Evolutionary conservation across 1,139 yeast genomes (phyloP).

Genomic region (Saccharomyces pastorianus): DNA sequence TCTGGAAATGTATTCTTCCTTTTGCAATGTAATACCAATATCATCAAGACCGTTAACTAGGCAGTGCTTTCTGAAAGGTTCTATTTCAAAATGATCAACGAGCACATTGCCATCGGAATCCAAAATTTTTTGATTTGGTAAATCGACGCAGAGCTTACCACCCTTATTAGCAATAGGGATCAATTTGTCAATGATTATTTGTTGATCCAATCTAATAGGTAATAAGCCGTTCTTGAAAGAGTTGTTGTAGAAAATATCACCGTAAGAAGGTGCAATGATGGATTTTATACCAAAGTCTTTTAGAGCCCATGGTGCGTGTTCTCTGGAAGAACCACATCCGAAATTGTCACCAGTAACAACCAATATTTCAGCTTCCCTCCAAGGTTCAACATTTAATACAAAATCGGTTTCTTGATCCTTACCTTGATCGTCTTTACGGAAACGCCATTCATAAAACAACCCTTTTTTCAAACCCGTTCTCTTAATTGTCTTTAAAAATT

Average conservation of each 20-base stretch:
- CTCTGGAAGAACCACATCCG: conserved; percentile 98
- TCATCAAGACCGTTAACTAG: conserved; percentile 91
- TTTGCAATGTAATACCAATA: conserved; percentile 89
- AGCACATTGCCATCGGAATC: conserved; percentile 66
- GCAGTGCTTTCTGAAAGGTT: conserved; percentile 89
- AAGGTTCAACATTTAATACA: conserved; percentile 77
- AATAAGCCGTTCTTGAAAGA: conserved; percentile 91
- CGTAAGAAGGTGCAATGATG: conserved; percentile 94
- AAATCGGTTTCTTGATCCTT: conserved; percentile 80
- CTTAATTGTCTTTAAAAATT: conserved; percentile 92
- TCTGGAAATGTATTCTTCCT: conserved; percentile 63
- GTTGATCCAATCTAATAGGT: conserved; percentile 81
- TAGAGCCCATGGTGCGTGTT: conserved; percentile 98
- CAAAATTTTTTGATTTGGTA: conserved; percentile 74
- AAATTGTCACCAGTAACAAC: conserved; percentile 94
- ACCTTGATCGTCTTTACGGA: conserved; percentile 59
- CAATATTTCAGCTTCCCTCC: conserved; percentile 67
- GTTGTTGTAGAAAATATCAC: conserved; percentile 95
- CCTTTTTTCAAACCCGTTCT: conserved; percentile 89
- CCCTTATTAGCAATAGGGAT: conserved; percentile 75
- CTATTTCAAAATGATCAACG: conserved; percentile 77
- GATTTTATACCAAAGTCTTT: conserved; percentile 94
- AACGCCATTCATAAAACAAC: conserved; percentile 83
- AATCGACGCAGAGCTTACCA: conserved; percentile 64
- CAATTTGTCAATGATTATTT: conserved; percentile 58